Conservation (phyloP, 1,284 basidiomycete genomes). For the Ustilago crameri region DNA sequence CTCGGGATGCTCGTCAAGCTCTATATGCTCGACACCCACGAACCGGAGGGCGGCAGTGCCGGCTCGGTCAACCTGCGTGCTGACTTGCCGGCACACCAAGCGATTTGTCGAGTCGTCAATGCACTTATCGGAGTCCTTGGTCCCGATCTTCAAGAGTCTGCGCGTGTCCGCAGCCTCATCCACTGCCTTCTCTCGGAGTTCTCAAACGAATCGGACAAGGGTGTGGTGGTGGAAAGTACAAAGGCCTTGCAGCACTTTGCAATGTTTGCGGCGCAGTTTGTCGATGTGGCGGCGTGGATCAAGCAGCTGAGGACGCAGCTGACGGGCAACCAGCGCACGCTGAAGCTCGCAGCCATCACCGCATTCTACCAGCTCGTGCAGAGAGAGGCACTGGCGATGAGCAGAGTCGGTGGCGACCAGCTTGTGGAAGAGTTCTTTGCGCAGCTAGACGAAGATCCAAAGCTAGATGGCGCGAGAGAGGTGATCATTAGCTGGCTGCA, state of each 20-base stretch:
- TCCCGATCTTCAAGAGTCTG: slow-evolving; percentile 90
- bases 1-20: slow-evolving; percentile 90
- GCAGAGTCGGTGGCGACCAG: slow-evolving; percentile 89
- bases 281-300: slow-evolving; percentile 60
- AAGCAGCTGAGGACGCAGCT: slow-evolving; percentile 49
- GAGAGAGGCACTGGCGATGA: slow-evolving; percentile 90
- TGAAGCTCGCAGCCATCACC: slow-evolving; percentile 93
- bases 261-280: slow-evolving; percentile 87
- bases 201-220: slow-evolving; percentile 82
- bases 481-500: slow-evolving; percentile 95
- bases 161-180: slow-evolving; percentile 80
- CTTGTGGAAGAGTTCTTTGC: slow-evolving; percentile 94
- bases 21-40: slow-evolving; percentile 90
- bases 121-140: slow-evolving; percentile 93
- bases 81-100: slow-evolving; percentile 89
- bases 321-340: slow-evolving; percentile 71
- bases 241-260: slow-evolving; percentile 95
- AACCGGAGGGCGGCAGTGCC: slow-evolving; percentile 89
- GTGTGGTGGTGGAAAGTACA: slow-evolving; percentile 90
- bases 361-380: slow-evolving; percentile 97
- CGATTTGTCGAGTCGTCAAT: slow-evolving; percentile 89
- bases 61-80: slow-evolving; percentile 83
- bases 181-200: slow-evolving; percentile 88
- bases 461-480: slow-evolving; percentile 90
- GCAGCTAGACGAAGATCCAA: slow-evolving; percentile 91